Conservation (phyloP, 1,284 basidiomycete genomes). For the Pascua sp. region DNA sequence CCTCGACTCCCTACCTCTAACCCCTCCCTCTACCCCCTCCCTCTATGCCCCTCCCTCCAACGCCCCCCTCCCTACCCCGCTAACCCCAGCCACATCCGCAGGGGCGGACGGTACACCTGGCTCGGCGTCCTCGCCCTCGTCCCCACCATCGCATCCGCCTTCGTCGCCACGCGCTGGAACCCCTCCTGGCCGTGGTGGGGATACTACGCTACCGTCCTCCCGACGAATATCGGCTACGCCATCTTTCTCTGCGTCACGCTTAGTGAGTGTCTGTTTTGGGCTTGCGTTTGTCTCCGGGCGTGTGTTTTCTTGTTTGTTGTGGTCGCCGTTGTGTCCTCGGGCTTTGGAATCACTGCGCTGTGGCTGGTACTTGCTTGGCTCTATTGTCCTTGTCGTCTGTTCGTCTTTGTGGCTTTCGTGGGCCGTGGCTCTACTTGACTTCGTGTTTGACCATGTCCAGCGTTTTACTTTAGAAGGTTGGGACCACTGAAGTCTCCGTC, state of each 20-base stretch:
- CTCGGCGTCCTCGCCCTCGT: constrained; percentile 39
- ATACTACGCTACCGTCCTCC: constrained; percentile 44
- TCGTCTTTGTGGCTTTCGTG: no score
- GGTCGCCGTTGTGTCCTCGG: background rate
- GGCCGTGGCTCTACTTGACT: no score
- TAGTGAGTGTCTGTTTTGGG: constrained; percentile 24
- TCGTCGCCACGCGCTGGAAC: constrained; percentile 39
- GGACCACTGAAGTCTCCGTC: no score
- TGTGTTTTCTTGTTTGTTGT: background rate
- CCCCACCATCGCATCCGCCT: constrained; percentile 29
- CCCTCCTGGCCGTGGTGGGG: constrained; percentile 34
- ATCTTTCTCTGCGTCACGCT: constrained; percentile 43
- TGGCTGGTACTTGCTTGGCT: no score
- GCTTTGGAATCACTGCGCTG: no score
- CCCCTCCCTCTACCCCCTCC: background rate
- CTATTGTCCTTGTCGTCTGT: no score
- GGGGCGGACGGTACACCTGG: constrained; percentile 35
- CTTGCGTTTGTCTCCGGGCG: no score
- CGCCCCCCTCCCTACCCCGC: no score
- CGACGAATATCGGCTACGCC: constrained; percentile 45
- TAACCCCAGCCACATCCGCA: constrained; percentile 40
- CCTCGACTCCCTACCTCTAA: background rate
- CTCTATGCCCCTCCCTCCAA: background rate
- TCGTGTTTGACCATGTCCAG: no score
- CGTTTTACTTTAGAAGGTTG: no score